Evolutionary conservation across 768 basidiomycete genomes (phyloP), one percentile per base, ranked within the genome.

Genomic region (Pulveroboletus sp.): DNA sequence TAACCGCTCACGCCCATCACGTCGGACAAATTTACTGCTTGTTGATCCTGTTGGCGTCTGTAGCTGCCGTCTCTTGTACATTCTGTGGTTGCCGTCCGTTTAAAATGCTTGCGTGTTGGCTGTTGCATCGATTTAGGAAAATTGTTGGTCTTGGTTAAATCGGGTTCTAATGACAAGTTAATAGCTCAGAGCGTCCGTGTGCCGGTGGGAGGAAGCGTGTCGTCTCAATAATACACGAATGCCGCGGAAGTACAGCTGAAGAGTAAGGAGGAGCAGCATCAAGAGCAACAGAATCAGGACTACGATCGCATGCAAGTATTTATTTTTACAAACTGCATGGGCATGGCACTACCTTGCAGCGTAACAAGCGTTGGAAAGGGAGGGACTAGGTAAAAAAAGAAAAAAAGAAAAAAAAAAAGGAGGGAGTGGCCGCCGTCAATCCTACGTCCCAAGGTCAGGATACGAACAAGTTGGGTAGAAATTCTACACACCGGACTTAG

Each of bases 251-350:
- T 41, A 40, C 37, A 31, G 11, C 18, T 14, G 14, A 33, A 33
- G 32, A 33, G 32, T 27, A 26, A 21, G 24, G 17, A 38, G 21
- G 27, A 37, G 0, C 17, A 21, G 39, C 6, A 49, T 11, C 57
- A 43, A 49, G 38, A 38, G 39, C 24, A 41, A 39, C 1, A 17
- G 17, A 15, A 47, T 49, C 12, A 46, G 21, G 27, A 45, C 31
- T 48, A 37, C 18, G 21, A 39, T 50, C 11, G 46, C 45, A 52
- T 55, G 45, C 44, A 9, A 39, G 27, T 31, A 33, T 36, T 51
- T 55, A n/a, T 5, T 48, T 39, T 52, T 68, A 55, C 58, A 59
- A 37, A 31, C 41, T 47, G 40, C 57, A 58, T 39, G 43, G 39
- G 44, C 51, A 48, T 33, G 46, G 44, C 36, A 44, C 50, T 40